Evolutionary conservation across 2,329 filamentous ascomycete genomes (phyloP).

Genomic region (Aspergillus intermedius): DNA sequence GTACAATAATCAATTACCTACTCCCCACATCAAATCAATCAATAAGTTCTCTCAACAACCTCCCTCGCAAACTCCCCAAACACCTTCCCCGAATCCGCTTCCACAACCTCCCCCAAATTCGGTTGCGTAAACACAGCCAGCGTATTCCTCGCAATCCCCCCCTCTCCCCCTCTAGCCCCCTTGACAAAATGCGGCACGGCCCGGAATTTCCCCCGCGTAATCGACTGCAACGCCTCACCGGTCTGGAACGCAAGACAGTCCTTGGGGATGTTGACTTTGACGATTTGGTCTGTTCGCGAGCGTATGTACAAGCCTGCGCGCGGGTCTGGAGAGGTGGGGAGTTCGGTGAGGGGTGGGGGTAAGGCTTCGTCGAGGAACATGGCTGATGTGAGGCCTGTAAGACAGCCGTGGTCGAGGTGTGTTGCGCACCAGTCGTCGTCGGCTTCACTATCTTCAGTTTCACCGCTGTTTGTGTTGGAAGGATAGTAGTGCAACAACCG

Average conservation of each 20-base stretch:
- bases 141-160: slow-evolving; percentile 70
- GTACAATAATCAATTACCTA: too few species aligned
- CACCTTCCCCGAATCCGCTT: slow-evolving; percentile 56
- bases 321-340: slow-evolving; percentile 71
- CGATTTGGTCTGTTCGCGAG: slow-evolving; percentile 69
- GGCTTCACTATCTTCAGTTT: slow-evolving; percentile 47
- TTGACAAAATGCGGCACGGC: slow-evolving; percentile 94
- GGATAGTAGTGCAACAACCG: slow-evolving; percentile 91
- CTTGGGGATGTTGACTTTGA: slow-evolving; percentile 86
- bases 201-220: slow-evolving; percentile 84
- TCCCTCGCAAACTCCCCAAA: slow-evolving; percentile 72
- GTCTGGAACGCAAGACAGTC: slow-evolving; percentile 96
- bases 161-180: slow-evolving; percentile 54
- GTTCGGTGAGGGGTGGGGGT: slow-evolving; percentile 54
- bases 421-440: slow-evolving; percentile 89
- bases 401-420: slow-evolving; percentile 76
- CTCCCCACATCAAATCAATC: background rate
- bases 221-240: slow-evolving; percentile 81
- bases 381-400: slow-evolving; percentile 87
- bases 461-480: slow-evolving; percentile 4
- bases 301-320: slow-evolving; percentile 89
- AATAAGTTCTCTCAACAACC: slow-evolving; percentile 64
- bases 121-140: slow-evolving; percentile 96
- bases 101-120: slow-evolving; percentile 68
- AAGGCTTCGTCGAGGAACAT: slow-evolving; percentile 85